Evolutionary conservation across 495 filamentous ascomycete species (phyloP).

Genomic region (Xylaria telfairii): DNA sequence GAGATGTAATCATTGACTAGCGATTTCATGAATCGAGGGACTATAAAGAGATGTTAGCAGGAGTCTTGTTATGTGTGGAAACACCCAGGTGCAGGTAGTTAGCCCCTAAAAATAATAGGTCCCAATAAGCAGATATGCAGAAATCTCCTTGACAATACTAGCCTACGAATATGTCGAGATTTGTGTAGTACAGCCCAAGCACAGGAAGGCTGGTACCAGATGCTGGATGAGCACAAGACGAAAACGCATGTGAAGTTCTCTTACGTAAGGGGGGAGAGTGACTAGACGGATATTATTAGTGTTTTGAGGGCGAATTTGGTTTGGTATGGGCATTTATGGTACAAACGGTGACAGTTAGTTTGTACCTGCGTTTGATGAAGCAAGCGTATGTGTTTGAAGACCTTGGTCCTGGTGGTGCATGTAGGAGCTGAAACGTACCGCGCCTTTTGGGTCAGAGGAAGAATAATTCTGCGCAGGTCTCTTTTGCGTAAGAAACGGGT

Average conservation of each 20-base stretch:
- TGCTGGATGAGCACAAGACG: neutral
- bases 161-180: neutral
- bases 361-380: neutral
- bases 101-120: neutral
- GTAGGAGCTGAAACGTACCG: neutral
- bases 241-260: neutral
- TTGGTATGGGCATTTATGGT: neutral
- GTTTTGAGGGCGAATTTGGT: neutral
- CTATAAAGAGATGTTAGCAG: neutral
- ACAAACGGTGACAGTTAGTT: neutral
- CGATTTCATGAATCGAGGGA: neutral
- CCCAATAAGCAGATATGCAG: neutral
- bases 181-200: neutral
- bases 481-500: neutral
- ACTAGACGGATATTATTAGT: neutral
- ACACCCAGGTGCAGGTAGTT: neutral
- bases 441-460: neutral
- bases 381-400: neutral
- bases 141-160: neutral
- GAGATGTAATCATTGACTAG: neutral
- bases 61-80: neutral
- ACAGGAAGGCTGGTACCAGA: neutral
- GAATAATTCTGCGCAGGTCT: neutral
- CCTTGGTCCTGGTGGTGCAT: neutral
- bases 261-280: neutral